Conservation (phyloP, 208 protist genomes). For the Wallacemonas sp. region DNA sequence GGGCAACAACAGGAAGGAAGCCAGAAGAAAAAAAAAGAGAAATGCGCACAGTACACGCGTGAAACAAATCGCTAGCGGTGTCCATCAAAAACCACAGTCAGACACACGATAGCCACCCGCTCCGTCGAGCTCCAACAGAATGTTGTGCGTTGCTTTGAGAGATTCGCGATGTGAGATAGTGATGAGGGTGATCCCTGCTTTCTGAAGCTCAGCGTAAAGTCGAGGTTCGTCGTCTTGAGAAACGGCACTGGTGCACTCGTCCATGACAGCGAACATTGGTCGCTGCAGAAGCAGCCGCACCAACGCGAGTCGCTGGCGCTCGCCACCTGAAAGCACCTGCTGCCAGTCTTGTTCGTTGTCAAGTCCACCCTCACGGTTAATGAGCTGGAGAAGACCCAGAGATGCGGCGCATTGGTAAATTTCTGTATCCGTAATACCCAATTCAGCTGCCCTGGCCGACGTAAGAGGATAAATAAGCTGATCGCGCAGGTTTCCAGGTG, state of each 20-base stretch:
- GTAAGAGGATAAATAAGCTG: conserved; percentile 77
- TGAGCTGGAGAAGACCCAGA: conserved; percentile 63
- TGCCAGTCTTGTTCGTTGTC: conserved; percentile 76
- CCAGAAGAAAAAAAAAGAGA: conserved; percentile 30
- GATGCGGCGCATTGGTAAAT: conserved; percentile 43
- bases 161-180: conserved; percentile 84
- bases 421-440: conserved; percentile 43
- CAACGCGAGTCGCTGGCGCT: conserved; percentile 87
- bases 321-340: conserved; percentile 88
- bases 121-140: conserved; percentile 64
- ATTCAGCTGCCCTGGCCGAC: conserved; percentile 25
- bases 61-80: not conserved
- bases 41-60: too few species aligned
- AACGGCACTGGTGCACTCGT: conserved; percentile 92
- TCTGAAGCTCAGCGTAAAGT: conserved; percentile 70
- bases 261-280: conserved; percentile 85
- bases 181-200: conserved; percentile 78
- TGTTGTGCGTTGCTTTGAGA: conserved; percentile 60
- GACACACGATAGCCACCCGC: conserved; percentile 52
- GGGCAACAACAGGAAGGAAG: not conserved
- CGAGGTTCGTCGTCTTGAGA: conserved; percentile 80
- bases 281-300: conserved; percentile 79
- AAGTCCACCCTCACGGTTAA: conserved; percentile 85
- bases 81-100: not conserved
- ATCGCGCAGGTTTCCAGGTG: conserved; percentile 77